These are phyloP conservation scores for Gentiana dahurica DNA, from an alignment of 257 asterid species.

Conservation along the genomic window DNA sequence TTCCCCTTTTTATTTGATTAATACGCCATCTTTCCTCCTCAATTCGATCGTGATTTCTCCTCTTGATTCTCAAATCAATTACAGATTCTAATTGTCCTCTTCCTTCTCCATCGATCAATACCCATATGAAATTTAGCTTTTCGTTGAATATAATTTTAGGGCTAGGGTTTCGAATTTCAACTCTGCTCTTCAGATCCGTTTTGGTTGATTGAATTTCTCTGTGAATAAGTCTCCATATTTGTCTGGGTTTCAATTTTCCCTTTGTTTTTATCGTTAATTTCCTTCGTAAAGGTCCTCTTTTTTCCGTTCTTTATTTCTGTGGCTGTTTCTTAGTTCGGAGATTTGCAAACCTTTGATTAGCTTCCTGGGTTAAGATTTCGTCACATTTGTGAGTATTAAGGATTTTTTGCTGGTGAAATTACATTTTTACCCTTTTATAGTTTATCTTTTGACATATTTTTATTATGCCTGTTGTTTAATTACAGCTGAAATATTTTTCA, in stretches of 20 bases:
- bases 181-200: constrained; percentile 4
- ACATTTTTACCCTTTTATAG: constrained; percentile 1
- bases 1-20: constrained; percentile 1
- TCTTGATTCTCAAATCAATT: constrained; percentile 3
- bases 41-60: constrained; percentile 7
- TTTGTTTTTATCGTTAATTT: neutral
- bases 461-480: constrained; percentile 2
- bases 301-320: neutral
- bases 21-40: neutral
- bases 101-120: constrained; percentile 9
- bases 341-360: constrained; percentile 3
- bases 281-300: neutral
- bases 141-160: constrained; percentile 10
- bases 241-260: neutral
- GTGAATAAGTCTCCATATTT: constrained; percentile 1
- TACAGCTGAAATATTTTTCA: too few species aligned
- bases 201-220: constrained; percentile 1
- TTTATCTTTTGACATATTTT: neutral
- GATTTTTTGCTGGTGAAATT: neutral
- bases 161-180: constrained; percentile 15
- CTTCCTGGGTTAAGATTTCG: constrained; percentile 15
- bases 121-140: constrained; percentile 3
- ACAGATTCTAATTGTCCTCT: constrained; percentile 7
- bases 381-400: neutral
- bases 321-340: neutral